Conservation (phyloP, 2,329 filamentous ascomycete genomes). For the Rachicladosporium sp. region DNA sequence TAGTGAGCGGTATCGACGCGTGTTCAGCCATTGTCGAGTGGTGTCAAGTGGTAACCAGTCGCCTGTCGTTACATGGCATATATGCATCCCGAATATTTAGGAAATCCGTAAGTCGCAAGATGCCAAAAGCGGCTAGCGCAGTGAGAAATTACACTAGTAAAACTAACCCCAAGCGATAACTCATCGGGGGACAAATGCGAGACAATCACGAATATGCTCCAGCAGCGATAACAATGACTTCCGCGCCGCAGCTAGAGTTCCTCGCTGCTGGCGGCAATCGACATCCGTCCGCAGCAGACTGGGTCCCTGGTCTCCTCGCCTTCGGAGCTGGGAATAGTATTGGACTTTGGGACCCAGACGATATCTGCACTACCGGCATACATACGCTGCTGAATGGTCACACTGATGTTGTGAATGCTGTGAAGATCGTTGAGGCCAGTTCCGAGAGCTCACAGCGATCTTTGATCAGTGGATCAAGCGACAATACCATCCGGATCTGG, state of each 20-base stretch:
- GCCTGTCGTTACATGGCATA: no score
- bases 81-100: no score
- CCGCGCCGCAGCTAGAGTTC: conserved; percentile 24
- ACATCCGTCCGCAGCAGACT: conserved; percentile 81
- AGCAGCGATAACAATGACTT: conserved; percentile 1
- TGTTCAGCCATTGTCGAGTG: no score
- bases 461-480: conserved; percentile 69
- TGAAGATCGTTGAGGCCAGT: conserved; percentile 58
- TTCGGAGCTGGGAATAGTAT: conserved; percentile 85
- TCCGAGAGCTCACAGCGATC: conserved; percentile 42
- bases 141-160: no score
- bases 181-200: no score
- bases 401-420: conserved; percentile 65
- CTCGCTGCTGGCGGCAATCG: conserved; percentile 79
- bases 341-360: conserved; percentile 69
- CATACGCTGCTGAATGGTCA: conserved; percentile 61
- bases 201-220: no score
- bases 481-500: conserved; percentile 62
- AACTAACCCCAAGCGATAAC: no score
- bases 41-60: no score
- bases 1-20: not conserved
- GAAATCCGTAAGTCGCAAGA: no score
- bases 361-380: conserved; percentile 44
- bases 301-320: conserved; percentile 62
- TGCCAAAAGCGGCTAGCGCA: no score